Percentiles rank a stretch among this genome's conserved stretches.
Conservation (phyloP, 768 basidiomycete species). For the Boletus coccyginus region DNA sequence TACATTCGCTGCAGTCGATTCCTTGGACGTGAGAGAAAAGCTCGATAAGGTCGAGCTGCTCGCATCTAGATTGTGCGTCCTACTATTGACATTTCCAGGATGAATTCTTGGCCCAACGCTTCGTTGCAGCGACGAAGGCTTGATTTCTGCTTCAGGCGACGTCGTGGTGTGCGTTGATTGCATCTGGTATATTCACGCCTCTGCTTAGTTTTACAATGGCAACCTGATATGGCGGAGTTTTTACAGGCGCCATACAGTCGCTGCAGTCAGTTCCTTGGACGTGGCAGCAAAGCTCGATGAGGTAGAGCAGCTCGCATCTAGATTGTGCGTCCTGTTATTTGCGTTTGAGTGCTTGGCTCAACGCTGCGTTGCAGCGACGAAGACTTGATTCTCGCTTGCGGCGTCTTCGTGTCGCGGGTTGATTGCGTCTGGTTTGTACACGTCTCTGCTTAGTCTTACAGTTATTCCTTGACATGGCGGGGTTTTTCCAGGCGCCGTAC, state of each 20-base stretch:
- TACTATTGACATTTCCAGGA: too few species aligned
- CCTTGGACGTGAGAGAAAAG: too few species aligned
- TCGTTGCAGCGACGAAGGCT: background rate
- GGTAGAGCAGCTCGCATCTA: too few species aligned
- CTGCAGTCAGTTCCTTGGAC: too few species aligned
- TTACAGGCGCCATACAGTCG: too few species aligned
- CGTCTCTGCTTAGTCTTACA: background rate
- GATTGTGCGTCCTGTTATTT: background rate
- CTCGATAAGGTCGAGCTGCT: too few species aligned
- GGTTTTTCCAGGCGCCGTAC: too few species aligned
- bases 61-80: background rate
- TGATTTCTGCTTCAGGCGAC: background rate
- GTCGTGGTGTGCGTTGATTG: background rate
- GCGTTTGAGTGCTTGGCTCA: background rate
- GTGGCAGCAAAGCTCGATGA: too few species aligned
- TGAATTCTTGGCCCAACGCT: background rate
- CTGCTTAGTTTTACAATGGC: background rate
- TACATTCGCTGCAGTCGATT: too few species aligned
- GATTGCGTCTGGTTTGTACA: background rate
- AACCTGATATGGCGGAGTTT: too few species aligned
- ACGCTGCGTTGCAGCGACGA: background rate
- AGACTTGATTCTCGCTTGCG: background rate
- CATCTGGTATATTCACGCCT: background rate
- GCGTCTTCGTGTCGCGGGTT: background rate
- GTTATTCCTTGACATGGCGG: too few species aligned